Evolutionary conservation across 768 basidiomycete genomes (phyloP).

Genomic region (Mycena filopes): DNA sequence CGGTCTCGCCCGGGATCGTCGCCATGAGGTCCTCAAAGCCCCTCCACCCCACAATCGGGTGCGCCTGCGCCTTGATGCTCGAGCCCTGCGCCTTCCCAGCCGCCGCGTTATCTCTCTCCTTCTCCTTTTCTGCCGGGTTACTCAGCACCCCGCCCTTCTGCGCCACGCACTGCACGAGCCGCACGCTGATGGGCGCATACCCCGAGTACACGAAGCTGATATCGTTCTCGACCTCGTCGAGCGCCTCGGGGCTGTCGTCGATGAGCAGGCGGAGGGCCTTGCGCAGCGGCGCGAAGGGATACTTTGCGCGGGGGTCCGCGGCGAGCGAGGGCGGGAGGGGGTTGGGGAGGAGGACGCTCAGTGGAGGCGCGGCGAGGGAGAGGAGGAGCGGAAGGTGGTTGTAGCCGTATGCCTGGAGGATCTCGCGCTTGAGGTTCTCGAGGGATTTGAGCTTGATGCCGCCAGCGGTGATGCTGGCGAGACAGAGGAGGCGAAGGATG

Average conservation of each 20-base stretch:
- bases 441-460: constrained; percentile 89
- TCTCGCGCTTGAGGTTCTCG: constrained; percentile 90
- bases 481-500: constrained; percentile 83
- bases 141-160: constrained; percentile 92
- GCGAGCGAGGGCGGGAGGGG: constrained; percentile 68
- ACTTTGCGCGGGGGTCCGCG: constrained; percentile 58
- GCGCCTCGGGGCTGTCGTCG: constrained; percentile 81
- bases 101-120: constrained; percentile 40
- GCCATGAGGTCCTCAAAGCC: constrained; percentile 93
- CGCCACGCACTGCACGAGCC: constrained; percentile 92
- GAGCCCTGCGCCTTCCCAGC: constrained; percentile 49
- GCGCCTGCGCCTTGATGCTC: constrained; percentile 76
- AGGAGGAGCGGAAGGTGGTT: constrained; percentile 76
- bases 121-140: constrained; percentile 76
- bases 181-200: constrained; percentile 92
- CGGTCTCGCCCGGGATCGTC: constrained; percentile 84
- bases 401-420: constrained; percentile 91
- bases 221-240: constrained; percentile 90
- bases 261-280: constrained; percentile 93
- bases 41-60: constrained; percentile 96
- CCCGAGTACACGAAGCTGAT: constrained; percentile 97
- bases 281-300: constrained; percentile 77
- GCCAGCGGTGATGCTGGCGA: constrained; percentile 85
- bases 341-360: constrained; percentile 74
- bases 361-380: constrained; percentile 70